Conservation (phyloP, 2,329 filamentous ascomycete species). For the Didymella sp. region DNA sequence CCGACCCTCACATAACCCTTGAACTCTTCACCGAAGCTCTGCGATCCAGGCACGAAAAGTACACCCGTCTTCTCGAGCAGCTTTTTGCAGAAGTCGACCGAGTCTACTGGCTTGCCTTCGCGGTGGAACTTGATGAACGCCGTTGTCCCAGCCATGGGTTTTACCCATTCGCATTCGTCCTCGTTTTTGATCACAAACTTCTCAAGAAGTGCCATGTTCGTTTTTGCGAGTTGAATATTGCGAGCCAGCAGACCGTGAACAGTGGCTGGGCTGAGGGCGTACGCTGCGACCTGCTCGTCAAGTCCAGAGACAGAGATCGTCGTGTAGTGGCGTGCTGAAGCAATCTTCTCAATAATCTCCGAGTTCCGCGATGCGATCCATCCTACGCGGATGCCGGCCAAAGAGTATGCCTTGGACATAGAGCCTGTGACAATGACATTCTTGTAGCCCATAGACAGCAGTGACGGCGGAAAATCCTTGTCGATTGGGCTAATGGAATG, state of each 20-base stretch:
- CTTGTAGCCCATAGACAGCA: conserved; percentile 74
- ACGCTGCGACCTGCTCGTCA: conserved; percentile 79
- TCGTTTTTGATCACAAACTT: conserved; percentile 70
- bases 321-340: conserved; percentile 77
- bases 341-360: conserved; percentile 68
- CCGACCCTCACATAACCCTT: conserved; percentile 79
- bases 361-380: conserved; percentile 77
- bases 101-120: conserved; percentile 69
- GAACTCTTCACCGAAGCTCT: conserved; percentile 75
- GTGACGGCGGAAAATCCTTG: conserved; percentile 68
- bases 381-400: conserved; percentile 81
- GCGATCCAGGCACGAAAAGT: conserved; percentile 75
- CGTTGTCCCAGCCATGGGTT: conserved; percentile 79
- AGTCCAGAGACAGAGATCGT: conserved; percentile 85
- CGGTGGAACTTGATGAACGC: conserved; percentile 75
- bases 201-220: conserved; percentile 71
- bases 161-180: conserved; percentile 71
- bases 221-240: conserved; percentile 71
- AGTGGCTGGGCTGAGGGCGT: conserved; percentile 70
- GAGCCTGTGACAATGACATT: conserved; percentile 77
- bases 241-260: conserved; percentile 68
- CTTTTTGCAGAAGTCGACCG: conserved; percentile 73
- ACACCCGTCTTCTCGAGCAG: conserved; percentile 73
- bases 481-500: conserved; percentile 67
- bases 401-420: conserved; percentile 83